These are phyloP conservation scores for Starmerella gropengiesseri DNA, from an alignment of 805 yeast genomes.

Conservation along the genomic window DNA sequence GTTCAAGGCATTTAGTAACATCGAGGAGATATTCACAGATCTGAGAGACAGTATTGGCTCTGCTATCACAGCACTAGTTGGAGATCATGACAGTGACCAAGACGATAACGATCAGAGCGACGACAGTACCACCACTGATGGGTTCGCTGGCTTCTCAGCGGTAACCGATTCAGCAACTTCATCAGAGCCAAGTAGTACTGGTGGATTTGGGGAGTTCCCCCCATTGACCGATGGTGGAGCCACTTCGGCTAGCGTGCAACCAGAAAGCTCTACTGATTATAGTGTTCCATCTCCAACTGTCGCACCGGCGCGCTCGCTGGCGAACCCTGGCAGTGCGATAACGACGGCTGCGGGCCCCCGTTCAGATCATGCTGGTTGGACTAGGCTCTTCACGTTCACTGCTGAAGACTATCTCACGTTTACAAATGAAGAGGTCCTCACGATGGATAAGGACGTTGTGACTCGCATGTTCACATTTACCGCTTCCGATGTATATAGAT, in stretches of 20 bases:
- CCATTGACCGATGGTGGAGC: too few species aligned
- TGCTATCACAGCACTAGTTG: neutral
- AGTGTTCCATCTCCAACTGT: too few species aligned
- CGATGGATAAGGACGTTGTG: neutral
- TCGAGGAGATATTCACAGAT: neutral
- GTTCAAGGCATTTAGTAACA: constrained; percentile 1
- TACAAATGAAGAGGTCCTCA: neutral
- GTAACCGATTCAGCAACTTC: neutral
- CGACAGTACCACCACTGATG: neutral
- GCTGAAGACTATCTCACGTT: neutral
- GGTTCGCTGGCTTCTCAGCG: constrained; percentile 8
- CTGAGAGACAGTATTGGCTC: neutral
- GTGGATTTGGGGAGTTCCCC: too few species aligned
- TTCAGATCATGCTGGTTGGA: neutral
- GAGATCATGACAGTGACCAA: neutral
- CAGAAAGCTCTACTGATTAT: too few species aligned
- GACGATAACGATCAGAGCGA: neutral
- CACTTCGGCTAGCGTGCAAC: too few species aligned
- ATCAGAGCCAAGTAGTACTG: neutral
- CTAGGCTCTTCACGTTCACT: constrained; percentile 1
- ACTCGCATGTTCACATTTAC: neutral
- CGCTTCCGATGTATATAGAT: neutral
- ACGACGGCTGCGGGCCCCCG: neutral
- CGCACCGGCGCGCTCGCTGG: too few species aligned
- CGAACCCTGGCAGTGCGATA: too few species aligned